Evolutionary conservation across 1,284 basidiomycete species (phyloP).

Genomic region (Blastosporella zonata): DNA sequence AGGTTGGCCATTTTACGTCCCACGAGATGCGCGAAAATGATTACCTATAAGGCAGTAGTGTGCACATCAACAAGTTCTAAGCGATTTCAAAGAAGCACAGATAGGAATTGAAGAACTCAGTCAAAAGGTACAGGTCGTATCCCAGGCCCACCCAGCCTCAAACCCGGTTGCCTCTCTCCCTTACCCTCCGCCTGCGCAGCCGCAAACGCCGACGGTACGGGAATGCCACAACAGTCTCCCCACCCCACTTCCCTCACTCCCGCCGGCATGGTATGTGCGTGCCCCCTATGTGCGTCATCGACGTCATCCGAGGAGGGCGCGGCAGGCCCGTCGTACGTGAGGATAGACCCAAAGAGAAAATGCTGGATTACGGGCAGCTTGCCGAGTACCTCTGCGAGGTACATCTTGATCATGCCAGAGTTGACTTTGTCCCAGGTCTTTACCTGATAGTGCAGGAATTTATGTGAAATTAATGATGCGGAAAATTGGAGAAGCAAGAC

Average conservation of each 20-base stretch:
- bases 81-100: too few relatives aligned
- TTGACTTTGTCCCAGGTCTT: constrained; percentile 99
- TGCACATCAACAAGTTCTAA: too few relatives aligned
- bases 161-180: constrained; percentile 29
- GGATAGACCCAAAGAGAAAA: constrained; percentile 88
- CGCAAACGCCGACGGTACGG: constrained; percentile 80
- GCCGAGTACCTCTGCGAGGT: constrained; percentile 89
- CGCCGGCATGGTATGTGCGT: constrained; percentile 56
- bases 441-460: constrained; percentile 46
- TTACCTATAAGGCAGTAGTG: too few relatives aligned
- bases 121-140: constrained; percentile 86
- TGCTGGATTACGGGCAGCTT: constrained; percentile 98
- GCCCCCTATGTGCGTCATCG: constrained; percentile 48
- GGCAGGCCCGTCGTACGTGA: constrained; percentile 68
- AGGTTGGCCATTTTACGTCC: too few relatives aligned
- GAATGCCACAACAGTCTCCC: constrained; percentile 96
- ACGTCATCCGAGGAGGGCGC: constrained; percentile 27
- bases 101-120: constrained; percentile 34
- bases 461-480: neutral
- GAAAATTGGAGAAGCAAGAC: constrained; percentile 18
- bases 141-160: constrained; percentile 51
- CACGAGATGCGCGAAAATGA: too few relatives aligned
- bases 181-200: constrained; percentile 57
- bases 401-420: constrained; percentile 99
- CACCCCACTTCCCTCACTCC: constrained; percentile 60